These are phyloP conservation scores for Chaetomium tenue DNA, from an alignment of 495 filamentous ascomycete species.

Conservation along the genomic window DNA sequence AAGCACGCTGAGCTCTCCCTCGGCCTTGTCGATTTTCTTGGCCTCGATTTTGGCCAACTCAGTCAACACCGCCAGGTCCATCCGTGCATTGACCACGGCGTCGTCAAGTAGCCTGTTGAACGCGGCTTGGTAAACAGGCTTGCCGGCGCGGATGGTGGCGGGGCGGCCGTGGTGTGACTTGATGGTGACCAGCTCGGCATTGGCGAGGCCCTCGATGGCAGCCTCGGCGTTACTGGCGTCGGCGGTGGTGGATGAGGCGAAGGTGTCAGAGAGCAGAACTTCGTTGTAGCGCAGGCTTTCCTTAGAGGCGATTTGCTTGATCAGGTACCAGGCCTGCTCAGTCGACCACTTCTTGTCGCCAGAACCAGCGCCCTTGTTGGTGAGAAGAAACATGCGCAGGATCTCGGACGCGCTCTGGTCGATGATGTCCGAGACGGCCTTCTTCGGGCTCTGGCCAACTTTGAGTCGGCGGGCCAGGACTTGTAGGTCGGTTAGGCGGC, in stretches of 20 bases:
- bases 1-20: slow-evolving; percentile 71
- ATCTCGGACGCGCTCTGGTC: slow-evolving; percentile 86
- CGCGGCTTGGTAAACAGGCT: slow-evolving; percentile 82
- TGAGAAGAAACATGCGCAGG: slow-evolving; percentile 83
- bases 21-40: slow-evolving; percentile 70
- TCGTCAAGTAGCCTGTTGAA: slow-evolving; percentile 72
- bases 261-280: slow-evolving; percentile 70
- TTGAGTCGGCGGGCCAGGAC: slow-evolving; percentile 89
- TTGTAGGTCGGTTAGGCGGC: slow-evolving; percentile 89
- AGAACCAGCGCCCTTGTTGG: slow-evolving; percentile 34
- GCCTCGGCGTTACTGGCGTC: slow-evolving; percentile 57
- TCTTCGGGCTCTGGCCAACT: slow-evolving; percentile 77
- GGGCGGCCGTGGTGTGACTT: slow-evolving; percentile 72
- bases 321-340: slow-evolving; percentile 87
- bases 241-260: slow-evolving; percentile 52
- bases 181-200: slow-evolving; percentile 83
- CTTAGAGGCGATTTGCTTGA: slow-evolving; percentile 65
- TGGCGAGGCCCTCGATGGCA: slow-evolving; percentile 74
- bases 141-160: slow-evolving; percentile 69
- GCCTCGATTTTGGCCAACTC: slow-evolving; percentile 71
- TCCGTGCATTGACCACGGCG: slow-evolving; percentile 63
- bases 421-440: slow-evolving; percentile 86
- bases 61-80: slow-evolving; percentile 69
- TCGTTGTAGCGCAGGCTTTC: slow-evolving; percentile 76
- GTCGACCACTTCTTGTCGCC: slow-evolving; percentile 64